These are phyloP conservation scores for Polytrichum commune DNA, from an alignment of 225 moss, liverwort and hornwort genomes.

Conservation along the genomic window DNA sequence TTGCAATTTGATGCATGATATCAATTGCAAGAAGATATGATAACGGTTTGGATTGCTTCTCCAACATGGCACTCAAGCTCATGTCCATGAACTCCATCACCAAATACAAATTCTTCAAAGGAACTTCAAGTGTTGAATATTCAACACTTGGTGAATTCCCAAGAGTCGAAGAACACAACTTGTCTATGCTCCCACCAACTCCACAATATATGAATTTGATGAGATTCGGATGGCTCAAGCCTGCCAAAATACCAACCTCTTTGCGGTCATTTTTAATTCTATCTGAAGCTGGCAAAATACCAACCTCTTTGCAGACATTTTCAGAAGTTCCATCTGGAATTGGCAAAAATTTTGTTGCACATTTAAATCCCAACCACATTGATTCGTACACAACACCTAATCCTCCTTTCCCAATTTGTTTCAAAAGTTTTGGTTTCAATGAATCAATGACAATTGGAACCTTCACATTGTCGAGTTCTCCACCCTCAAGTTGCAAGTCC, in stretches of 20 bases:
- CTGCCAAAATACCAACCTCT: slow-evolving; percentile 11
- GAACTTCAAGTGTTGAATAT: too few species aligned
- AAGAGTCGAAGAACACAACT: background rate
- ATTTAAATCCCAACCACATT: slow-evolving; percentile 12
- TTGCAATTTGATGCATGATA: slow-evolving; percentile 22
- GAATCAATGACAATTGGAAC: background rate
- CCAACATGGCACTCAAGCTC: slow-evolving; percentile 8
- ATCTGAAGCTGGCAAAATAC: background rate
- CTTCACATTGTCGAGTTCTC: background rate
- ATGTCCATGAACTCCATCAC: slow-evolving; percentile 23
- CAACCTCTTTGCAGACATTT: too few species aligned
- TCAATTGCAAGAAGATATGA: slow-evolving; percentile 12
- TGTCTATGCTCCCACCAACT: background rate
- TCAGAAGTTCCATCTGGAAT: too few species aligned
- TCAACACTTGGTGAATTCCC: too few species aligned
- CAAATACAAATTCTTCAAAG: slow-evolving; percentile 1
- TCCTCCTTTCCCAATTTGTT: background rate
- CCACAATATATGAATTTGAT: slow-evolving; percentile 24
- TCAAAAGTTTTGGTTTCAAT: background rate
- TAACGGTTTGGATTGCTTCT: background rate
- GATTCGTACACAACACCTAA: background rate
- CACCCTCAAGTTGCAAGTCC: background rate
- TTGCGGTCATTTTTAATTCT: slow-evolving; percentile 1
- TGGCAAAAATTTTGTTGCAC: slow-evolving; percentile 24
- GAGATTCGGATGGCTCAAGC: slow-evolving; percentile 13